phyloP scores from a whole-genome alignment of 257 asterid genomes.

The Salvia rosmarinus region DNA sequence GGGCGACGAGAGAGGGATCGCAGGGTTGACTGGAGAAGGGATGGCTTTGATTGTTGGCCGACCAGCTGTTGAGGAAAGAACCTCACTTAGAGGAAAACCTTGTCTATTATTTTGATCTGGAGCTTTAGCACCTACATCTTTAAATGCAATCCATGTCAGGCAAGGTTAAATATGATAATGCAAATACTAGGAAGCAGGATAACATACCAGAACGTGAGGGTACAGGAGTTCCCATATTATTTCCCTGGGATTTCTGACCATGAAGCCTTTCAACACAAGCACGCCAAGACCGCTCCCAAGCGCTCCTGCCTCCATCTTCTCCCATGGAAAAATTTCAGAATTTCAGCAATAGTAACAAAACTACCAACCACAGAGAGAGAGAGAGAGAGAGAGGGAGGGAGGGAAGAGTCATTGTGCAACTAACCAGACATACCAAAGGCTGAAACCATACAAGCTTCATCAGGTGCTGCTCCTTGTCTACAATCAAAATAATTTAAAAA shows the following conservation, averaged over 20 bases:
- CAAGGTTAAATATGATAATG: constrained; percentile 25
- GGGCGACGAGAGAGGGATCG: constrained; percentile 81
- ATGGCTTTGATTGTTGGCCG: constrained; percentile 59
- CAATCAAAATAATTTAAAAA: constrained; percentile 26
- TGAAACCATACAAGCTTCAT: constrained; percentile 94
- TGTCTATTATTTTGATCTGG: constrained; percentile 57
- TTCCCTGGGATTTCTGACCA: constrained; percentile 54
- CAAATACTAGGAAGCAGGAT: constrained; percentile 26
- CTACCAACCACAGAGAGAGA: constrained; percentile 12
- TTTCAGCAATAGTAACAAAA: constrained; percentile 12
- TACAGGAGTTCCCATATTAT: constrained; percentile 58
- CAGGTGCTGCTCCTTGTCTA: constrained; percentile 97
- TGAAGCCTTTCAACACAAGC: constrained; percentile 70
- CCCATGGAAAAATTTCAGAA: background rate
- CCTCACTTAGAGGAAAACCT: constrained; percentile 57
- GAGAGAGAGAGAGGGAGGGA: background rate
- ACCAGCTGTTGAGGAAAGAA: constrained; percentile 48
- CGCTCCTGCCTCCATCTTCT: constrained; percentile 78
- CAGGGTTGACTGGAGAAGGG: constrained; percentile 62
- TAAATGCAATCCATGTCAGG: constrained; percentile 33
- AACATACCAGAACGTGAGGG: constrained; percentile 67
- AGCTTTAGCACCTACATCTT: constrained; percentile 64
- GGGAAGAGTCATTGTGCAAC: constrained; percentile 30
- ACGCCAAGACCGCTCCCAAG: constrained; percentile 95
- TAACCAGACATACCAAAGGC: constrained; percentile 78